These are phyloP conservation scores for Elongisporangium anandrum DNA, from an alignment of 352 stramenopile genomes.

Conservation along the genomic window DNA sequence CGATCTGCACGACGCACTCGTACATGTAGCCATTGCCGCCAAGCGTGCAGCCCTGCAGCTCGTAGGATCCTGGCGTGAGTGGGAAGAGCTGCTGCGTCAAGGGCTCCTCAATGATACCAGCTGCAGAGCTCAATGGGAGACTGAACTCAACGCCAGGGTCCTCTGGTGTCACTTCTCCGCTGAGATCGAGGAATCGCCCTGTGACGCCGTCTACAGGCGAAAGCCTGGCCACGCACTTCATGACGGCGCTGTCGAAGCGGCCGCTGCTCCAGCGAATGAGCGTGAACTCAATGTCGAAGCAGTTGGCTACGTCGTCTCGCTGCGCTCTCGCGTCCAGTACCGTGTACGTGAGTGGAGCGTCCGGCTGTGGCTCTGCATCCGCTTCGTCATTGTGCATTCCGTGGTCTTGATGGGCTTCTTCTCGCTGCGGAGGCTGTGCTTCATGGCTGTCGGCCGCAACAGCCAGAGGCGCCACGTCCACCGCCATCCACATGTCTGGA, in stretches of 20 bases:
- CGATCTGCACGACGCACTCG: slow-evolving; percentile 36
- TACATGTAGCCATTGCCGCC: slow-evolving; percentile 56
- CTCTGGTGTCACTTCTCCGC: slow-evolving; percentile 4
- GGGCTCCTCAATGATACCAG: slow-evolving; percentile 12
- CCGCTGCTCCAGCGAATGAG: slow-evolving; percentile 31
- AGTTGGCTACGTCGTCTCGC: slow-evolving; percentile 1
- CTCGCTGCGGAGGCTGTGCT: neutral
- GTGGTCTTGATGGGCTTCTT: neutral
- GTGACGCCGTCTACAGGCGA: slow-evolving; percentile 9
- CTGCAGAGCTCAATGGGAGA: slow-evolving; percentile 9
- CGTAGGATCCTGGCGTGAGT: slow-evolving; percentile 47
- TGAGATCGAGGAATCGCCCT: slow-evolving; percentile 22
- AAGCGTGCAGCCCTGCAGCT: slow-evolving; percentile 51
- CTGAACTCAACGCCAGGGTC: slow-evolving; percentile 22
- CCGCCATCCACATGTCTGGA: slow-evolving; percentile 25
- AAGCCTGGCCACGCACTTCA: slow-evolving; percentile 14
- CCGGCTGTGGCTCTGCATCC: neutral
- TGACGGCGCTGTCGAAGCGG: slow-evolving; percentile 11
- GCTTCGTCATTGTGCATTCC: neutral
- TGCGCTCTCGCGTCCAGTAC: neutral
- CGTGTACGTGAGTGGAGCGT: neutral
- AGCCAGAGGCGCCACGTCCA: slow-evolving; percentile 13
- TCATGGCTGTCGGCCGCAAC: neutral
- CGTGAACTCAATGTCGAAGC: slow-evolving; percentile 44
- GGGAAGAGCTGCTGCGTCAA: slow-evolving; percentile 27